phyloP scores from a whole-genome alignment of 2,329 filamentous ascomycete genomes.

The Penicillium sp. region DNA sequence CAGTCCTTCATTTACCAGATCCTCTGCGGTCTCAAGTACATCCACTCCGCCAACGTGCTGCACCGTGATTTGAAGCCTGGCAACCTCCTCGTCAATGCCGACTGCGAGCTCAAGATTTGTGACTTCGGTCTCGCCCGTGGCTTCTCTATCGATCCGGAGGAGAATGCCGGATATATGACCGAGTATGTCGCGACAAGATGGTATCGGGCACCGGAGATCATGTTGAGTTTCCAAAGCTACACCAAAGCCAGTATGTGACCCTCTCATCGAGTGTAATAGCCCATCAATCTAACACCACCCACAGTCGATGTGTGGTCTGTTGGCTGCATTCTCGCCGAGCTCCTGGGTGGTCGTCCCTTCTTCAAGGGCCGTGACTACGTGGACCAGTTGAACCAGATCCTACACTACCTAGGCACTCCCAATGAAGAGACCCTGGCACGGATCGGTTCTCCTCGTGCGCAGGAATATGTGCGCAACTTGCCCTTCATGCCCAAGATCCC shows the following conservation, averaged over 20 bases:
- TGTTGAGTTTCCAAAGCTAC: slow-evolving; percentile 99
- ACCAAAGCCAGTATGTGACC: slow-evolving; percentile 92
- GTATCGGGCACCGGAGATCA: slow-evolving; percentile 98
- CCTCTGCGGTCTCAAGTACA: slow-evolving; percentile 96
- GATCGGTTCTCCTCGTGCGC: slow-evolving; percentile 90
- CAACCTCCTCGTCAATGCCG: slow-evolving; percentile 94
- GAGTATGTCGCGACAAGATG: slow-evolving; percentile 98
- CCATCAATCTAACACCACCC: slow-evolving; percentile 1
- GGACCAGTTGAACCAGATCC: slow-evolving; percentile 97
- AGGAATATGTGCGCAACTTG: slow-evolving; percentile 96
- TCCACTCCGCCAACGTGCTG: slow-evolving; percentile 95
- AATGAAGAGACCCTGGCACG: slow-evolving; percentile 90
- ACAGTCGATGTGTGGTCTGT: slow-evolving; percentile 98
- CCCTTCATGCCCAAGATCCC: slow-evolving; percentile 91
- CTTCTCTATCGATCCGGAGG: slow-evolving; percentile 93
- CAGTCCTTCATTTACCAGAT: slow-evolving; percentile 99
- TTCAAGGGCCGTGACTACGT: slow-evolving; percentile 99
- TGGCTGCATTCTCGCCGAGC: slow-evolving; percentile 92
- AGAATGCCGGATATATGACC: slow-evolving; percentile 99
- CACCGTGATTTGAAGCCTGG: slow-evolving; percentile 96
- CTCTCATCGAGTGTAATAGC: slow-evolving; percentile 1
- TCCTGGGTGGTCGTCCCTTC: slow-evolving; percentile 92
- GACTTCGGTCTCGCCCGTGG: slow-evolving; percentile 95
- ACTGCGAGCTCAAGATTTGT: slow-evolving; percentile 98
- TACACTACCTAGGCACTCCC: slow-evolving; percentile 94